These are phyloP conservation scores for Fusarium domesticum DNA, from an alignment of 2,329 filamentous ascomycete species.

Conservation along the genomic window DNA sequence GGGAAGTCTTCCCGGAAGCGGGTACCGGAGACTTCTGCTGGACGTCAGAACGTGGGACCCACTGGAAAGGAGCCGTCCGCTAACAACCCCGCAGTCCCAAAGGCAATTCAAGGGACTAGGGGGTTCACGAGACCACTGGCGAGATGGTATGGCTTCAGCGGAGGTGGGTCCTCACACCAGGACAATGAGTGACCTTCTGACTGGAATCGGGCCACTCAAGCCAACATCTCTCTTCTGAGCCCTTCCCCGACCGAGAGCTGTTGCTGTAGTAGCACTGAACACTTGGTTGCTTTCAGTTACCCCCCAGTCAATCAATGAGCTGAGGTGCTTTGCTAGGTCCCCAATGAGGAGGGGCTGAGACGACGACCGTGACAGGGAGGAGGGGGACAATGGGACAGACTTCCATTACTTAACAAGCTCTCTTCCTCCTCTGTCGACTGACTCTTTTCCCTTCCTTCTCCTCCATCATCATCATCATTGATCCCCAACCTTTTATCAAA, in stretches of 20 bases:
- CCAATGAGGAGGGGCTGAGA: conserved; percentile 7
- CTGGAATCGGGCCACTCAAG: conserved; percentile 20
- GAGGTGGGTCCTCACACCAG: conserved; percentile 23
- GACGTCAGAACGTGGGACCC: conserved; percentile 1
- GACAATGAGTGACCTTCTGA: conserved; percentile 18
- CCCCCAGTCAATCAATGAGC: too few relatives aligned
- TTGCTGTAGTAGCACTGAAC: too few relatives aligned
- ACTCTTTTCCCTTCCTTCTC: conserved; percentile 23
- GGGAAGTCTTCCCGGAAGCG: conserved; percentile 2
- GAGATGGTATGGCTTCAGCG: conserved; percentile 13
- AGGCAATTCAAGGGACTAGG: conserved; percentile 5
- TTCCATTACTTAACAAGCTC: conserved; percentile 26
- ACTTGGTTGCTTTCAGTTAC: too few relatives aligned
- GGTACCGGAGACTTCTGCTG: conserved; percentile 12
- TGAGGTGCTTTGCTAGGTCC: too few relatives aligned
- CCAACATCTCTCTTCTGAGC: neutral
- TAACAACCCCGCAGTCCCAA: conserved; percentile 16
- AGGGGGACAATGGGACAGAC: too few relatives aligned
- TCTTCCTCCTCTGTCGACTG: conserved; percentile 23
- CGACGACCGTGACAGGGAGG: conserved; percentile 19
- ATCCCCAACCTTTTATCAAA: conserved; percentile 13
- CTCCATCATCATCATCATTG: conserved; percentile 20
- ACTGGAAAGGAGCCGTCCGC: conserved; percentile 15
- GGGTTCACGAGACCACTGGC: too few relatives aligned
- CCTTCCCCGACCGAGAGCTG: too few relatives aligned